These are phyloP conservation scores for Fusarium transvaalense DNA, from an alignment of 2,329 filamentous ascomycete genomes.

Conservation along the genomic window DNA sequence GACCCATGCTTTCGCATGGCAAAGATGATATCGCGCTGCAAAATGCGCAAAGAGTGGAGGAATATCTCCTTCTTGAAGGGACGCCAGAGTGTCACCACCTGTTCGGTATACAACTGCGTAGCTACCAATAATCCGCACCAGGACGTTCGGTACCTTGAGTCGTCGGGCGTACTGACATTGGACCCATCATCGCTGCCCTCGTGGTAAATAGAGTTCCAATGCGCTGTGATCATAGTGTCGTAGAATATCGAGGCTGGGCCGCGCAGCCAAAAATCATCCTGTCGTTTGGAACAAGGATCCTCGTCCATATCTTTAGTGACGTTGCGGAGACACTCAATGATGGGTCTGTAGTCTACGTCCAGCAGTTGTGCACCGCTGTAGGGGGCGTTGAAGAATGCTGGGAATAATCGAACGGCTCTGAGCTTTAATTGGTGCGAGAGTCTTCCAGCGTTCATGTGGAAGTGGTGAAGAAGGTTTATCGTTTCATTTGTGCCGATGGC, in stretches of 20 bases:
- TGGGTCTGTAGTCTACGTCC: neutral
- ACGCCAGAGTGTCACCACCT: neutral
- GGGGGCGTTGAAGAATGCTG: constrained; percentile 11
- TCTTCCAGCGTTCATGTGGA: neutral
- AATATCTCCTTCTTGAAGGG: neutral
- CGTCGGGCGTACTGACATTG: neutral
- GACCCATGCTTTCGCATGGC: neutral
- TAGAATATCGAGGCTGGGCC: neutral
- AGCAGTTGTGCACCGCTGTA: neutral
- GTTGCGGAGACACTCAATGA: neutral
- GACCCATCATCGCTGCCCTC: rapidly evolving
- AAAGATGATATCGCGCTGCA: neutral
- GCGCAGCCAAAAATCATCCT: constrained; percentile 11
- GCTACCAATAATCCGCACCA: constrained; percentile 7
- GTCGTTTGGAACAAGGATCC: neutral
- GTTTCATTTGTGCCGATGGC: neutral
- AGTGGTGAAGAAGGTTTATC: neutral
- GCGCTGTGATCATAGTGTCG: neutral
- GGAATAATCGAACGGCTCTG: constrained; percentile 19
- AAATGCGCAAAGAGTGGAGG: neutral
- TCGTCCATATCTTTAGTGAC: neutral
- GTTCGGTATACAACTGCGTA: constrained; percentile 7
- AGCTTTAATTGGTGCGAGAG: constrained; percentile 4
- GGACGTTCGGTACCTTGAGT: neutral
- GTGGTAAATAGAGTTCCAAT: constrained; percentile 1